A percentile compares a stretch with the other conserved stretches of the same genome.
Conservation (phyloP, 1,139 yeast genomes). For the Protomyces gravidus region DNA sequence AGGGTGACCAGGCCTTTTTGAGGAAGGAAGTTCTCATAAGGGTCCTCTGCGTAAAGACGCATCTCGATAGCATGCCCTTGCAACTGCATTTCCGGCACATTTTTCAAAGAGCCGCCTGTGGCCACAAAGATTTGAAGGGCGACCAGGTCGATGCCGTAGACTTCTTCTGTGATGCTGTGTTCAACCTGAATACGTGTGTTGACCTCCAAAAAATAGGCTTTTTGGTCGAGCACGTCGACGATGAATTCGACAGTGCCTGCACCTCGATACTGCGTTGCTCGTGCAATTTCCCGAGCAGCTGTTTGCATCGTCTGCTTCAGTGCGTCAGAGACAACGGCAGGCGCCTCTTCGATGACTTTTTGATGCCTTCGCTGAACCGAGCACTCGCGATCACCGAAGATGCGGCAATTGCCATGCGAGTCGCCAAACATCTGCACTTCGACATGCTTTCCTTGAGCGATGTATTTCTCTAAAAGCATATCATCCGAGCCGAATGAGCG, state of each 20-base stretch:
- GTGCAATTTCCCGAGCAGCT: constrained; percentile 59
- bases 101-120: background rate
- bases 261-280: constrained; percentile 76
- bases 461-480: constrained; percentile 89
- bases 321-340: constrained; percentile 59
- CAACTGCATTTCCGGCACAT: constrained; percentile 1
- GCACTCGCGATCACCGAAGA: constrained; percentile 95
- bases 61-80: constrained; percentile 72
- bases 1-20: constrained; percentile 63
- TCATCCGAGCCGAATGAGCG: constrained; percentile 93
- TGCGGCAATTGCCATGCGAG: constrained; percentile 85
- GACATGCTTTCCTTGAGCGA: constrained; percentile 90
- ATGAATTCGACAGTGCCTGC: constrained; percentile 98
- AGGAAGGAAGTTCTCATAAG: constrained; percentile 89
- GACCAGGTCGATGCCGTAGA: constrained; percentile 87
- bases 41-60: constrained; percentile 91
- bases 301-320: constrained; percentile 61
- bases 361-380: constrained; percentile 95
- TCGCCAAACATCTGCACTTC: constrained; percentile 97
- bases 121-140: constrained; percentile 39
- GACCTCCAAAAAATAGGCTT: constrained; percentile 90
- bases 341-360: constrained; percentile 93
- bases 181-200: constrained; percentile 96
- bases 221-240: constrained; percentile 78
- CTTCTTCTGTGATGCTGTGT: constrained; percentile 94